phyloP scores from a whole-genome alignment of 2,329 filamentous ascomycete species.

The Fusarium multiceps region DNA sequence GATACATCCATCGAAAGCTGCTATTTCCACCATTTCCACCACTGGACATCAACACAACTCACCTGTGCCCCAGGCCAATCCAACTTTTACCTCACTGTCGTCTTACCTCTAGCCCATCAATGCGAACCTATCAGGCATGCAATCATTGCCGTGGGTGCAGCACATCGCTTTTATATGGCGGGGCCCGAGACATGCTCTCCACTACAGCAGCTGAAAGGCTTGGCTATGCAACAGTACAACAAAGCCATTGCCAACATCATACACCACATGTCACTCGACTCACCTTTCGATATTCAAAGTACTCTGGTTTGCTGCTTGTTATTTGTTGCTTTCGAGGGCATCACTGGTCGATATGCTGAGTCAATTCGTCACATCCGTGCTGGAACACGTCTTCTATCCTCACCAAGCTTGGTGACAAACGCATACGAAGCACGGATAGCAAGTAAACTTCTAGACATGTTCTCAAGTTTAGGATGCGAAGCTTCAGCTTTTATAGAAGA shows the following conservation, averaged over 20 bases:
- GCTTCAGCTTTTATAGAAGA: constrained; percentile 39
- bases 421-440: constrained; percentile 6
- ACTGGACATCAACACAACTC: constrained; percentile 34
- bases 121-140: constrained; percentile 27
- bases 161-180: constrained; percentile 32
- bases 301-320: constrained; percentile 39
- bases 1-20: constrained; percentile 26
- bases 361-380: constrained; percentile 36
- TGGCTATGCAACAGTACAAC: constrained; percentile 40
- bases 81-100: constrained; percentile 28
- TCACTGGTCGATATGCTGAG: constrained; percentile 39
- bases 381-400: constrained; percentile 23
- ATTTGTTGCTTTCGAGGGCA: constrained; percentile 40
- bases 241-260: constrained; percentile 37
- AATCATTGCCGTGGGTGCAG: constrained; percentile 33
- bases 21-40: constrained; percentile 37
- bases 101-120: constrained; percentile 28
- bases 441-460: constrained; percentile 38
- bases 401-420: not conserved
- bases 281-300: constrained; percentile 27
- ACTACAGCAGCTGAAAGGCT: constrained; percentile 27
- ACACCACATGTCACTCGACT: constrained; percentile 25
- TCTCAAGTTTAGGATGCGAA: constrained; percentile 31
- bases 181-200: constrained; percentile 28
- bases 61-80: constrained; percentile 17